Evolutionary conservation across 805 yeast species (phyloP), one percentile per base, ranked within the genome.

Genomic region (Citeromyces nyonsensis): DNA sequence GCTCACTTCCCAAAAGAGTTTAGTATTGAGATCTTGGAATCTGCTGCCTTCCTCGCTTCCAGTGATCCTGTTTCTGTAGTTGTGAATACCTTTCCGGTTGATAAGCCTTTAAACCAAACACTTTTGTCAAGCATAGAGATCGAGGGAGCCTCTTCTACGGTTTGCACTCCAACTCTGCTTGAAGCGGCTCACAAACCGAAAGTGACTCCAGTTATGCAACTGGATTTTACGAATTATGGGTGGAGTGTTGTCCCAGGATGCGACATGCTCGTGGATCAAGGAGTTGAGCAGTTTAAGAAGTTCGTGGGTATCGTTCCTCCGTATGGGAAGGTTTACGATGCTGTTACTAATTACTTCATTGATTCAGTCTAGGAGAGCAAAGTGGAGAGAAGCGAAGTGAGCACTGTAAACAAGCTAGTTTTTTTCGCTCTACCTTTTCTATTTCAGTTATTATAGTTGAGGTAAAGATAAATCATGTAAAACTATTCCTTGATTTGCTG

Each of bases 151-250:
- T 47, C 50, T 10, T 39, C 44, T 13, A 45, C 50, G n/a, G 63
- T 58, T 0, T 63, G 65, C 34, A 48, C 50, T 2, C 75, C 79
- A 10, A 61, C 69, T 9, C 59, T 88, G 18, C 57, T 91, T 33
- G 99, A 91, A 42, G 96, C 97, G 31, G 94, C 96, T 14, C 91
- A 91, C 61, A 86, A 84, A 52, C 97, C 97, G 11, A 58, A 70
- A 18, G 64, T 75, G 11, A 88, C 98, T 0, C 91, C 93, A 13
- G 60, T 88, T 27, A 86, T 91, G 95, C 60, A 61, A 43, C 48
- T 80, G 15, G 95, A 96, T 6, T 49, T 49, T 20, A 69, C 65
- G 22, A 60, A 67, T 42, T 66, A 53, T 39, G 65, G 67, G 6
- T 84, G 95, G 94, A 63, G 61, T n/a, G 77, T 76, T n/a, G 66